Conservation (phyloP, 805 yeast species). For the Candida adriatica region DNA sequence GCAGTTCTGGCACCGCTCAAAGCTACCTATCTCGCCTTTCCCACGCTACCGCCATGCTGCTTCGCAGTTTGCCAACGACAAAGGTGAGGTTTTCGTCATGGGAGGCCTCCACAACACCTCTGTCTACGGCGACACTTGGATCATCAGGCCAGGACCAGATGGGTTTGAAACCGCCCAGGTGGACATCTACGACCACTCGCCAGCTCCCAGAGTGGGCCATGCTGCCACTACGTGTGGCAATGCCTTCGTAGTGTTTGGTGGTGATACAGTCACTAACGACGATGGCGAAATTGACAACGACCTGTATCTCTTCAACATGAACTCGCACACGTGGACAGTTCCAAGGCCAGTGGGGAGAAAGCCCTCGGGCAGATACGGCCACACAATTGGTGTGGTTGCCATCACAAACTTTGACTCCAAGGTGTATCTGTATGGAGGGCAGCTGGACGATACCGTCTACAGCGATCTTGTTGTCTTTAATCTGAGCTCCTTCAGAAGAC, state of each 20-base stretch:
- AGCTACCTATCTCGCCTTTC: slow-evolving; percentile 71
- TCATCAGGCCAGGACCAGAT: slow-evolving; percentile 45
- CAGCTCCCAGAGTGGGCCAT: slow-evolving; percentile 97
- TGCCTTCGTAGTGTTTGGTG: slow-evolving; percentile 93
- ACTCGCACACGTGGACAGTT: slow-evolving; percentile 70
- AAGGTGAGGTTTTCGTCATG: slow-evolving; percentile 79
- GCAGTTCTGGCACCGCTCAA: slow-evolving; percentile 70
- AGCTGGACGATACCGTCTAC: slow-evolving; percentile 74
- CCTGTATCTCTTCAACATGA: slow-evolving; percentile 77
- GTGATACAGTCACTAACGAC: slow-evolving; percentile 83
- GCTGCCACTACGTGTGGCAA: slow-evolving; percentile 88
- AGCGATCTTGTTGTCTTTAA: slow-evolving; percentile 85
- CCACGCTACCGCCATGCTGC: slow-evolving; percentile 94
- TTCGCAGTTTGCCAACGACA: slow-evolving; percentile 66
- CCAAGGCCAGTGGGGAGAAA: slow-evolving; percentile 68
- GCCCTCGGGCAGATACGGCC: slow-evolving; percentile 94
- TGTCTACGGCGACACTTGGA: slow-evolving; percentile 96
- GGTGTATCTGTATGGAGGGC: slow-evolving; percentile 91
- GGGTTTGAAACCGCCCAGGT: slow-evolving; percentile 41
- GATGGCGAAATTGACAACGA: slow-evolving; percentile 81
- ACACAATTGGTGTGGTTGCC: slow-evolving; percentile 72
- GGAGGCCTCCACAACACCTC: slow-evolving; percentile 93
- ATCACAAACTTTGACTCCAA: slow-evolving; percentile 49
- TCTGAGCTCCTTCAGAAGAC: slow-evolving; percentile 75
- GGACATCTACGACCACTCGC: slow-evolving; percentile 71